Conservation (phyloP, 176 grass and related monocot species). For the Triticum timopheevii region DNA sequence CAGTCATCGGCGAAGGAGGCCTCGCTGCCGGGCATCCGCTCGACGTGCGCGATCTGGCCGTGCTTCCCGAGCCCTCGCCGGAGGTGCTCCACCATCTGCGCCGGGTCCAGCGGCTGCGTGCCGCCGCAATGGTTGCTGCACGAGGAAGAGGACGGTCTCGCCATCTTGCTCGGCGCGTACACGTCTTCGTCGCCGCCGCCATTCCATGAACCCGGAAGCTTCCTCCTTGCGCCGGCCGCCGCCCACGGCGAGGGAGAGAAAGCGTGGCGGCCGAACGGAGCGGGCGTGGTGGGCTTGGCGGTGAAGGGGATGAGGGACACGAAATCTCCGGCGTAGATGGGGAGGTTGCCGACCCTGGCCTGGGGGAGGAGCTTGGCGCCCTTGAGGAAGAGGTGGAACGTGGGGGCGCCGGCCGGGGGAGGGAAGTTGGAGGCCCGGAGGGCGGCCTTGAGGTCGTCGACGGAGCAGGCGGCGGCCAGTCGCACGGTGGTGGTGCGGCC, state of each 20-base stretch:
- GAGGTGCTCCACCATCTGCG: constrained; percentile 16
- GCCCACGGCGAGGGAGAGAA: neutral
- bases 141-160: neutral
- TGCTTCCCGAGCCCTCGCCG: constrained; percentile 38
- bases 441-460: constrained; percentile 5
- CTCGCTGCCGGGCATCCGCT: constrained; percentile 45
- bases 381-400: constrained; percentile 14
- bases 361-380: neutral
- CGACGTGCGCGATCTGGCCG: constrained; percentile 55
- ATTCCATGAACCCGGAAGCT: neutral
- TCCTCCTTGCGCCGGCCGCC: neutral
- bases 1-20: constrained; percentile 37
- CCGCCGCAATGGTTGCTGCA: neutral
- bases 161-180: neutral
- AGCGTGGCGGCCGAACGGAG: neutral
- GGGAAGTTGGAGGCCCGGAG: neutral
- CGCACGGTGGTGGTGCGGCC: neutral
- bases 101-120: constrained; percentile 2
- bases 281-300: neutral
- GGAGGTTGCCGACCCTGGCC: neutral
- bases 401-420: neutral
- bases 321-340: neutral
- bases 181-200: neutral
- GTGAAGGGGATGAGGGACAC: neutral
- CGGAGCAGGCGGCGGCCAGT: neutral